Evolutionary conservation across 129 eudicot species (phyloP).

Genomic region (Silybum marianum): DNA sequence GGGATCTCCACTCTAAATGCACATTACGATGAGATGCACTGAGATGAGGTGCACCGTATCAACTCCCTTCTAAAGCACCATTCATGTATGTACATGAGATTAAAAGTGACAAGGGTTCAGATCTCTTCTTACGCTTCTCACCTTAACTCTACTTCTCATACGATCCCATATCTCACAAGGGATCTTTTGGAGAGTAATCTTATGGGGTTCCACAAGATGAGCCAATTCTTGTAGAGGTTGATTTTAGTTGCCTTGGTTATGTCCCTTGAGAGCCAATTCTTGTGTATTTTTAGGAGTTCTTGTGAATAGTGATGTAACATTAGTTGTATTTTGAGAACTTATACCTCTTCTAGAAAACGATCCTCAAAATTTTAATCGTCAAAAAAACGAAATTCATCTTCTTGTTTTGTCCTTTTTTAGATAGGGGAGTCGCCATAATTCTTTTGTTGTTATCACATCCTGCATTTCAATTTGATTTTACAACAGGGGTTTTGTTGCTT

Average conservation of each 20-base stretch:
- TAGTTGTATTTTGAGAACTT: not conserved
- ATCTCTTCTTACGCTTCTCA: no score
- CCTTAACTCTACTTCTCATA: no score
- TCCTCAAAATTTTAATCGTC: not conserved
- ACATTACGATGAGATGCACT: no score
- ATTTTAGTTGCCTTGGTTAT: not conserved
- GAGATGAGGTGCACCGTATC: no score
- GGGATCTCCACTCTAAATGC: no score
- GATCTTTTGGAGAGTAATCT: no score
- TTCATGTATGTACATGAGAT: no score
- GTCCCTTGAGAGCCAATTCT: not conserved
- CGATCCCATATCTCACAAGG: no score
- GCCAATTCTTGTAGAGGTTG: not conserved
- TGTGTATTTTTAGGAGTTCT: not conserved
- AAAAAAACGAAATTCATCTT: not conserved
- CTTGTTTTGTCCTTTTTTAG: not conserved
- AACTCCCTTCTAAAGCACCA: no score
- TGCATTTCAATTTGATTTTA: not conserved
- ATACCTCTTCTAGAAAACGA: not conserved
- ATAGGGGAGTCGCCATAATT: not conserved
- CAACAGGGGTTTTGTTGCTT: slow-evolving; percentile 13
- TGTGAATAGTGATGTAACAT: not conserved
- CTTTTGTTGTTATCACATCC: not conserved
- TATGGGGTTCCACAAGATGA: not conserved
- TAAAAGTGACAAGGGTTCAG: no score